Conservation (phyloP, 2,329 filamentous ascomycete species). For the Mollisiaceae sp. region DNA sequence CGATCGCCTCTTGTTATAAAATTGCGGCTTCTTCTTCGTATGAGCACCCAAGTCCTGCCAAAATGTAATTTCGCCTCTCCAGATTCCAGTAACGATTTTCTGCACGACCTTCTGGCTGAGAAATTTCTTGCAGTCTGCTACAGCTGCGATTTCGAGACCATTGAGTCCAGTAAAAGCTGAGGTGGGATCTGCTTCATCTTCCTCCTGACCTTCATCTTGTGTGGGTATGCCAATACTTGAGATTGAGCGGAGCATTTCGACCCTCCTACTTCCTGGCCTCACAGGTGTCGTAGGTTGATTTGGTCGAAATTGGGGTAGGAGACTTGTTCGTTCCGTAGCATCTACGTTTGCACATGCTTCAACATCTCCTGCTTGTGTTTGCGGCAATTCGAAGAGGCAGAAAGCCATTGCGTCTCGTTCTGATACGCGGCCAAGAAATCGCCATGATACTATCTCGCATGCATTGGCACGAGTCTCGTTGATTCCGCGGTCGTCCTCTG, state of each 20-base stretch:
- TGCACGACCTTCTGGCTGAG: slow-evolving; percentile 81
- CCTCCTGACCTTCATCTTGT: slow-evolving; percentile 48
- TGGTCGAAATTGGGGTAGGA: slow-evolving; percentile 40
- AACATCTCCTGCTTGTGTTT: background rate
- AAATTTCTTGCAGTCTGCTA: slow-evolving; percentile 83
- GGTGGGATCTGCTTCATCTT: slow-evolving; percentile 64
- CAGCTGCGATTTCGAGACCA: slow-evolving; percentile 83
- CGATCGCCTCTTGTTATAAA: slow-evolving; percentile 70
- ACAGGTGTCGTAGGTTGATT: slow-evolving; percentile 21
- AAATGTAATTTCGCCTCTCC: slow-evolving; percentile 86
- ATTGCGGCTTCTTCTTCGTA: slow-evolving; percentile 75
- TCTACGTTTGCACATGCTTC: slow-evolving; percentile 21
- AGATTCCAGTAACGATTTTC: slow-evolving; percentile 82
- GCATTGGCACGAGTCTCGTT: slow-evolving; percentile 72
- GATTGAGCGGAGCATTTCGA: slow-evolving; percentile 53
- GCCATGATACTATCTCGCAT: slow-evolving; percentile 83
- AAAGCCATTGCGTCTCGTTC: slow-evolving; percentile 76
- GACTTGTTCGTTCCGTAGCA: slow-evolving; percentile 35
- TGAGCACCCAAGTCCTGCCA: slow-evolving; percentile 80
- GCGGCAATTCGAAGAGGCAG: slow-evolving; percentile 74
- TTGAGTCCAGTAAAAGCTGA: slow-evolving; percentile 79
- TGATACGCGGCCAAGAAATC: slow-evolving; percentile 72
- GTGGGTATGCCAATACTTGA: slow-evolving; percentile 53
- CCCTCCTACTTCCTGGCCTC: slow-evolving; percentile 35
- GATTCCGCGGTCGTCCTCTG: slow-evolving; percentile 65